Conservation (phyloP, 2,329 filamentous ascomycete species). For the Fusarium sp. region DNA sequence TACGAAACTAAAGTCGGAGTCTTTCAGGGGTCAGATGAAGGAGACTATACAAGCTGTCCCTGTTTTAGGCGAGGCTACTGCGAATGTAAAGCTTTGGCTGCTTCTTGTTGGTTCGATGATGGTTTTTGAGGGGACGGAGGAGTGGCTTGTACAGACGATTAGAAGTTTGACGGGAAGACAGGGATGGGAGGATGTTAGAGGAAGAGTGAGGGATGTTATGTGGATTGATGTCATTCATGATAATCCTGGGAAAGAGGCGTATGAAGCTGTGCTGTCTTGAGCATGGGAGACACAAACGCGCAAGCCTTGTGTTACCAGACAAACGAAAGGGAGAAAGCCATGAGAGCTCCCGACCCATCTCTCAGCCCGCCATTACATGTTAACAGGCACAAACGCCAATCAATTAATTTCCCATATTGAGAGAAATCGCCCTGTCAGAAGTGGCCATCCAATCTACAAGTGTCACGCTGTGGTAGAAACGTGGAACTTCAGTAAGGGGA, state of each 20-base stretch:
- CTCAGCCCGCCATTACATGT: background rate
- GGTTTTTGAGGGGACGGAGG: constrained; percentile 35
- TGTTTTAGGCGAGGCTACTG: background rate
- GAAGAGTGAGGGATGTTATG: constrained; percentile 36
- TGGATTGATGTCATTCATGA: constrained; percentile 46
- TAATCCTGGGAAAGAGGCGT: constrained; percentile 13
- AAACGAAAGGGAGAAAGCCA: background rate
- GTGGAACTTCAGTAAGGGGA: background rate
- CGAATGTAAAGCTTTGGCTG: constrained; percentile 45
- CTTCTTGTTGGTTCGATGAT: constrained; percentile 42
- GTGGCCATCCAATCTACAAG: no score
- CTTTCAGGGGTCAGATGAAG: constrained; percentile 22
- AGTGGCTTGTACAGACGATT: constrained; percentile 40
- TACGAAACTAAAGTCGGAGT: constrained; percentile 27
- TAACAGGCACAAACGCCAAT: background rate
- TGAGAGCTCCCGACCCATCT: no score
- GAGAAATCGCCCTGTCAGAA: no score
- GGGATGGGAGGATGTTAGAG: constrained; percentile 41
- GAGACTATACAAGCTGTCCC: constrained; percentile 26
- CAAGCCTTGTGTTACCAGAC: background rate
- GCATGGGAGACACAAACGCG: background rate
- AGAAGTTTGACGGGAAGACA: constrained; percentile 14
- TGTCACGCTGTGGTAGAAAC: background rate
- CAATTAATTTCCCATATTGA: no score
- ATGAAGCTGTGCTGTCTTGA: background rate